phyloP scores from a whole-genome alignment of 1,284 basidiomycete genomes.

The Chiua sp. region DNA sequence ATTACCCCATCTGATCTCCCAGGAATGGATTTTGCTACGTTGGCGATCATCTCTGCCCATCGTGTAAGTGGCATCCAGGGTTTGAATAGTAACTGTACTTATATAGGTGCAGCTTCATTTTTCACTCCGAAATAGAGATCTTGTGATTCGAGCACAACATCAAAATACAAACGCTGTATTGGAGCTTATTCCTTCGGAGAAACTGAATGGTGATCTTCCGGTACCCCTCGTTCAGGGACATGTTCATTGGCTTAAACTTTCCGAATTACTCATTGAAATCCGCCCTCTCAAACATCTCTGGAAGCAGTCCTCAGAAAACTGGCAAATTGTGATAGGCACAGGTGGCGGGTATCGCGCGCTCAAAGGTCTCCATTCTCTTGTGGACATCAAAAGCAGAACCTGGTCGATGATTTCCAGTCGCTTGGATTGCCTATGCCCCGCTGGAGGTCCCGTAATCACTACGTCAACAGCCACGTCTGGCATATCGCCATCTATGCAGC shows the following conservation, averaged over 20 bases:
- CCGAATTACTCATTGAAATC: constrained; percentile 37
- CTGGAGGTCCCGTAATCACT: not conserved
- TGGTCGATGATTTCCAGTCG: constrained; percentile 33
- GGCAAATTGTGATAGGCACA: constrained; percentile 2
- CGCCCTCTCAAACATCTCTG: constrained; percentile 33
- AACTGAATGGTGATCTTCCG: constrained; percentile 42
- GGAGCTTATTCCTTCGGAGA: constrained; percentile 41
- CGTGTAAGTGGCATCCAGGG: constrained; percentile 28
- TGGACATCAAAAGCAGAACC: constrained; percentile 37
- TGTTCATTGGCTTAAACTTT: constrained; percentile 43
- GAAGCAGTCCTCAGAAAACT: constrained; percentile 13
- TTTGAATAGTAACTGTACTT: too few species aligned
- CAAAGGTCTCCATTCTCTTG: constrained; percentile 16
- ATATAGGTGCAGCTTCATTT: constrained; percentile 33
- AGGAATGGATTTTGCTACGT: constrained; percentile 45
- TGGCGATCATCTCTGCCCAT: constrained; percentile 25
- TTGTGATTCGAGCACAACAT: constrained; percentile 28
- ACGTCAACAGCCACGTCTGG: not conserved
- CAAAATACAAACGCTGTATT: constrained; percentile 10
- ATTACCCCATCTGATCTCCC: constrained; percentile 41
- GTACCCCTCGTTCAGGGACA: constrained; percentile 35
- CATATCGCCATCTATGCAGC: not conserved
- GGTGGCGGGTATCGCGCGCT: constrained; percentile 7
- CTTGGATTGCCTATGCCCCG: constrained; percentile 25
- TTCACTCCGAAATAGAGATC: constrained; percentile 15